phyloP scores from a whole-genome alignment of 805 yeast species.

The Kazachstania bromeliacearum region DNA sequence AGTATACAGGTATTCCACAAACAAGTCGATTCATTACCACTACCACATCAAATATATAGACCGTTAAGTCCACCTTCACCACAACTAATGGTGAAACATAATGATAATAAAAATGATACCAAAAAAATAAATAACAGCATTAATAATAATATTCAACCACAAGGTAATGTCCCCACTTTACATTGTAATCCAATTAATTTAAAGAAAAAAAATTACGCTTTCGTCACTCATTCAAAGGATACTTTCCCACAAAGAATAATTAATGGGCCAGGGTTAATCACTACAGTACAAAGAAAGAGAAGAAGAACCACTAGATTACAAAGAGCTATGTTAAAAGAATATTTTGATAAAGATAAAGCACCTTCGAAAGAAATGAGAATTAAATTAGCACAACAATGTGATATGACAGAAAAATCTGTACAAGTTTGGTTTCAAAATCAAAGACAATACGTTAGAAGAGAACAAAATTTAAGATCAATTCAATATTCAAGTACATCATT shows the following conservation, averaged over 20 bases:
- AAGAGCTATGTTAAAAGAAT: slow-evolving; percentile 56
- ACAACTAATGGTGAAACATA: no score
- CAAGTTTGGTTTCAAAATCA: slow-evolving; percentile 97
- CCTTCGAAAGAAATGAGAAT: slow-evolving; percentile 70
- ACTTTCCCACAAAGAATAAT: slow-evolving; percentile 49
- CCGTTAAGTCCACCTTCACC: no score
- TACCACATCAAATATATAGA: no score
- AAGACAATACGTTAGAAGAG: slow-evolving; percentile 67
- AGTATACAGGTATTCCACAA: no score
- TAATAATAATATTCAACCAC: no score
- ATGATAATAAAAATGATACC: no score
- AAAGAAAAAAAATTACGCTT: slow-evolving; percentile 51
- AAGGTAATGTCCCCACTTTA: no score
- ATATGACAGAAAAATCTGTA: slow-evolving; percentile 90
- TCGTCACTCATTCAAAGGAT: slow-evolving; percentile 82
- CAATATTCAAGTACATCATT: background rate
- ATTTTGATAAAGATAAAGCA: slow-evolving; percentile 64
- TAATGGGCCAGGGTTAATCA: slow-evolving; percentile 71
- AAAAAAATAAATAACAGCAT: no score
- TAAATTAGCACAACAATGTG: slow-evolving; percentile 66
- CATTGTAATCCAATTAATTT: no score
- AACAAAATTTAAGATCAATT: slow-evolving; percentile 6
- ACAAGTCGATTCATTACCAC: no score
- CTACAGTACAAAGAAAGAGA: slow-evolving; percentile 37
- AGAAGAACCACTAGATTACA: slow-evolving; percentile 85